A percentile compares a stretch with the other conserved stretches of the same genome.
phyloP scores from a whole-genome alignment of 2,329 filamentous ascomycete genomes.

The Aureobasidium vineae region DNA sequence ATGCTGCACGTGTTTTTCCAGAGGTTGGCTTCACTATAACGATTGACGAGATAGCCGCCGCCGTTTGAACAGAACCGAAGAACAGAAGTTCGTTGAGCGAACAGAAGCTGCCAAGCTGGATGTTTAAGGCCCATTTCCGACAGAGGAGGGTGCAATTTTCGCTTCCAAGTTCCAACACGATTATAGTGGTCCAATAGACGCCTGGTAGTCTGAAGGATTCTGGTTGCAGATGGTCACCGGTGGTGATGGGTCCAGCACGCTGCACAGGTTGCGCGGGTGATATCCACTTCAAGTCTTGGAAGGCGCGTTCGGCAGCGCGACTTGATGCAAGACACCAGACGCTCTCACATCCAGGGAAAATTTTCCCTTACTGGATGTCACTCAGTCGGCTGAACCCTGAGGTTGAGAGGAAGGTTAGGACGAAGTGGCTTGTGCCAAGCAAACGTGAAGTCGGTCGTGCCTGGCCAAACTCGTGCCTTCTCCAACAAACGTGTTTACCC shows the following conservation, averaged over 20 bases:
- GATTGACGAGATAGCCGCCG: conserved; percentile 4
- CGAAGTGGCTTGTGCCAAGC: conserved; percentile 23
- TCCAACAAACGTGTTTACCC: not conserved
- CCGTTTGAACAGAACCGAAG: conserved; percentile 17
- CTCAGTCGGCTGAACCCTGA: not conserved
- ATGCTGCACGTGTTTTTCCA: not conserved
- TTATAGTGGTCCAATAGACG: conserved; percentile 1
- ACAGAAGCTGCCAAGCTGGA: conserved; percentile 6
- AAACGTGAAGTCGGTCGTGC: not conserved
- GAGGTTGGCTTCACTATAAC: not conserved
- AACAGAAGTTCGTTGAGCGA: conserved; percentile 15
- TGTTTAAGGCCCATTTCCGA: not conserved
- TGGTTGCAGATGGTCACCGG: not conserved
- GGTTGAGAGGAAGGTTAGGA: conserved; percentile 12
- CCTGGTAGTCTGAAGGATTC: not conserved
- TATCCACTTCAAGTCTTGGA: conserved; percentile 13
- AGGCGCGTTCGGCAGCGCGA: not conserved
- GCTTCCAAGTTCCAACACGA: conserved; percentile 8
- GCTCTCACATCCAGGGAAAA: not conserved
- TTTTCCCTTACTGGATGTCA: not conserved
- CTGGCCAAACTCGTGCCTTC: not conserved
- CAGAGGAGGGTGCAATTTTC: not conserved
- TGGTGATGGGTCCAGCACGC: not conserved
- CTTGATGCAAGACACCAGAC: conserved; percentile 6
- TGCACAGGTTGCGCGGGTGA: conserved; percentile 7